These are phyloP conservation scores for Acer campestre DNA, from an alignment of 345 rosid genomes.

Conservation along the genomic window DNA sequence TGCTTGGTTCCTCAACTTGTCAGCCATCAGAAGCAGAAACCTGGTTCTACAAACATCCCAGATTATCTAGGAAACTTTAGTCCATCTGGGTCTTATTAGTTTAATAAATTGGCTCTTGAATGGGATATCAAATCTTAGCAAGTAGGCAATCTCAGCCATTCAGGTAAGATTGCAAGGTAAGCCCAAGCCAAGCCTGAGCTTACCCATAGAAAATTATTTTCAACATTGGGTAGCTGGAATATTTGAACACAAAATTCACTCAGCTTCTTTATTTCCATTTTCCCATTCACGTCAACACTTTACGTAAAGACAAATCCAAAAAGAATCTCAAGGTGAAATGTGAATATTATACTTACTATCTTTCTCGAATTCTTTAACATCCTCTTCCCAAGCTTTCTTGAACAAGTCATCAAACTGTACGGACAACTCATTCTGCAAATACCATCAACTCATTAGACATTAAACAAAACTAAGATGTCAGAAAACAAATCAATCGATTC, in stretches of 20 bases:
- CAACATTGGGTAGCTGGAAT: neutral
- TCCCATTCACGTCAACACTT: constrained; percentile 4
- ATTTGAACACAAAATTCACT: constrained; percentile 6
- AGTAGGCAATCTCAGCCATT: constrained; percentile 13
- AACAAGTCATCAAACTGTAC: constrained; percentile 89
- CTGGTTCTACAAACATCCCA: neutral
- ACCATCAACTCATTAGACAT: constrained; percentile 17
- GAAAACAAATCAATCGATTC: constrained; percentile 5
- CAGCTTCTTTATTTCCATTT: constrained; percentile 8
- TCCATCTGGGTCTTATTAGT: constrained; percentile 1
- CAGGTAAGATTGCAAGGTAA: neutral
- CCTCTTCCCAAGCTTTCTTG: constrained; percentile 94
- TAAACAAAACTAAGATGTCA: neutral
- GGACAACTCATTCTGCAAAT: constrained; percentile 70
- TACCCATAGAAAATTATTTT: neutral
- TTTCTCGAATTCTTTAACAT: constrained; percentile 46
- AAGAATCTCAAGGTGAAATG: constrained; percentile 8
- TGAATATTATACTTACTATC: constrained; percentile 52
- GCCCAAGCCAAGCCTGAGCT: constrained; percentile 4
- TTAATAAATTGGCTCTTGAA: constrained; percentile 12
- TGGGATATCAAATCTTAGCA: neutral
- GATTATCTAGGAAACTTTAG: neutral
- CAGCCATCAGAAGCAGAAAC: neutral
- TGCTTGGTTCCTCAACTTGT: neutral
- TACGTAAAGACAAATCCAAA: constrained; percentile 10